These are phyloP conservation scores for Beta macrorhiza DNA, from an alignment of 179 eudicot genomes.

Conservation along the genomic window DNA sequence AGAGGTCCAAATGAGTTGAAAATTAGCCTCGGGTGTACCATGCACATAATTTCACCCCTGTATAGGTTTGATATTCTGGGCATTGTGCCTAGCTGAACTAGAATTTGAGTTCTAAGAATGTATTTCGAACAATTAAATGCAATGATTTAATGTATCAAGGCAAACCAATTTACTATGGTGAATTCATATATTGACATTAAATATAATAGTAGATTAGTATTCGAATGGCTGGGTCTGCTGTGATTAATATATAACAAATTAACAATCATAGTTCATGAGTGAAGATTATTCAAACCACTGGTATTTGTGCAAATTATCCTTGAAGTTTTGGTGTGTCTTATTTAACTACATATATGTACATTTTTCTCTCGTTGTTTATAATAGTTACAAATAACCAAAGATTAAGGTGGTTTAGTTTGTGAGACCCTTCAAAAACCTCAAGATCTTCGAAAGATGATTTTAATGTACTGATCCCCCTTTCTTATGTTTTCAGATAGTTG, in stretches of 20 bases:
- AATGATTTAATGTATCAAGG: neutral
- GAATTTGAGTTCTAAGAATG: neutral
- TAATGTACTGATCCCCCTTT: slow-evolving; percentile 4
- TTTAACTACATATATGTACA: neutral
- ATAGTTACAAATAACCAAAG: neutral
- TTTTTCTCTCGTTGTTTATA: neutral
- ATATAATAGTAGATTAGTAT: neutral
- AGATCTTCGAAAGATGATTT: neutral
- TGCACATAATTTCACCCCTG: neutral
- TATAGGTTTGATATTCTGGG: neutral
- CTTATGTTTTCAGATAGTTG: slow-evolving; percentile 13
- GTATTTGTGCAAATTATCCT: neutral
- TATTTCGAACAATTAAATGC: neutral
- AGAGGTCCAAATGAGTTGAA: too few relatives aligned
- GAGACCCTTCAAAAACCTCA: neutral
- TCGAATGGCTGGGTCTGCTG: neutral
- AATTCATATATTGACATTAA: neutral
- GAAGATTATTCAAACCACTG: neutral
- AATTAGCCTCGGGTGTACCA: too few relatives aligned
- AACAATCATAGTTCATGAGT: too few relatives aligned
- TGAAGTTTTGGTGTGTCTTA: neutral
- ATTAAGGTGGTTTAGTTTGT: neutral
- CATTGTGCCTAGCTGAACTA: neutral
- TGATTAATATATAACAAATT: neutral
- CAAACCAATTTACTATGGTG: neutral